Evolutionary conservation across 75 land plant species (phyloP), one percentile per base, ranked within the genome.

Genomic region (Ceratopteris richardii): DNA sequence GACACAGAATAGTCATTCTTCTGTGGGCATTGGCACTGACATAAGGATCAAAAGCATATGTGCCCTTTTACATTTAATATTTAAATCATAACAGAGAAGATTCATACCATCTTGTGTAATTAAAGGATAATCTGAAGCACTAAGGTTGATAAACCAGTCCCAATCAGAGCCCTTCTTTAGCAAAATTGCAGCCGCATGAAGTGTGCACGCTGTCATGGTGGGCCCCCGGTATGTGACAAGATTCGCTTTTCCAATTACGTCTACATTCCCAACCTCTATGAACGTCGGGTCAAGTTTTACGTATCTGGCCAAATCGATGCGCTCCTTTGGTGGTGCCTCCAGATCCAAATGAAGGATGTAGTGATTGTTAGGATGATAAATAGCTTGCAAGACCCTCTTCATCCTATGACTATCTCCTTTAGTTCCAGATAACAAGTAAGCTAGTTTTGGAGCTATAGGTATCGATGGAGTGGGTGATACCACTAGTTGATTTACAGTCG

Each of bases 91-190:
- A n/a, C n/a, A n/a, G n/a, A n/a, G n/a, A n/a, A n/a, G n/a, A n/a
- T n/a, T n/a, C n/a, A 33, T 22, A 88, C 97, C 97, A 72, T 92
- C 97, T 78, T 92, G 97, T 26, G 97, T 77, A 47, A 92, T 77
- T 26, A 92, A 84, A 28, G 97, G 97, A 78, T 92, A 92, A 73
- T 92, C 97, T 6, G 97, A 85, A 27, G 97, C 97, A 60, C 97
- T 92, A 40, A 92, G 81, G 42, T 92, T 92, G 54, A 92, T 82
- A 62, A 92, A 92, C 97, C 97, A 92, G 43, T 92, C 97, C 95
- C 94, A 92, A n/a, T 88, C 79, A 44, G 58, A 31, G 27, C 74
- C 70, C 66, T 92, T 79, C 73, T 70, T 84, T 29, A 92, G 71
- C 54, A 92, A 47, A 46, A 92, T 80, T 0, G 97, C 83, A 21